Conservation (phyloP, 225 moss, liverwort and hornwort species). For the Antitrichia curtipendula region DNA sequence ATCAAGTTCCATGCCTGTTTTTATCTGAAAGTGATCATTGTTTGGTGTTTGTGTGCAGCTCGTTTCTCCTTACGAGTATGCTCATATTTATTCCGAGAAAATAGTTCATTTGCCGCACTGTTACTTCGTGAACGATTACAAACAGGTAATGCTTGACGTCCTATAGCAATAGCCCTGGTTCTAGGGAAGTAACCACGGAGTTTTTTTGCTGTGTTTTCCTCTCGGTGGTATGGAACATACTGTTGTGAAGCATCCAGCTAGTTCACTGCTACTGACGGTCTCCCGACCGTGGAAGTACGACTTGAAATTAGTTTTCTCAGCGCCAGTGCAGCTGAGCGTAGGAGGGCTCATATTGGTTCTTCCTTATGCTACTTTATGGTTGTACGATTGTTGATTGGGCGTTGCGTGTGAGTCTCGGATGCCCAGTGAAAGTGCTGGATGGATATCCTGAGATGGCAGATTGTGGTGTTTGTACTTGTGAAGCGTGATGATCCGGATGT, state of each 20-base stretch:
- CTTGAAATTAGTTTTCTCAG: not conserved
- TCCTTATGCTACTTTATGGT: not conserved
- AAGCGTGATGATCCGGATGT: not conserved
- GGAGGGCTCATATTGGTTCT: not conserved
- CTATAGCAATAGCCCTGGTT: not conserved
- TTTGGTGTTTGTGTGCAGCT: constrained; percentile 37
- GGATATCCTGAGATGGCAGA: not conserved
- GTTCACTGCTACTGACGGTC: not conserved
- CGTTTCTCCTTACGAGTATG: constrained; percentile 67
- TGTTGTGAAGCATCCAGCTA: not conserved
- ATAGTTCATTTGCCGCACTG: constrained; percentile 94
- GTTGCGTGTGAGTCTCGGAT: not conserved
- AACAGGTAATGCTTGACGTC: constrained; percentile 44
- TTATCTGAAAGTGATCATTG: not conserved
- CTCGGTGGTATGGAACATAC: not conserved
- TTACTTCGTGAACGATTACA: constrained; percentile 99
- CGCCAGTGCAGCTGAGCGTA: not conserved
- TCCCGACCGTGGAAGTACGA: not conserved
- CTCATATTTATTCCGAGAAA: constrained; percentile 92
- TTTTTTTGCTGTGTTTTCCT: not conserved
- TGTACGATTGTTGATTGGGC: not conserved
- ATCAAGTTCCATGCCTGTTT: not conserved
- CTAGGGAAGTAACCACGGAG: not conserved
- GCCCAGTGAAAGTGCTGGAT: not conserved
- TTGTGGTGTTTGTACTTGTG: not conserved